Evolutionary conservation across 306 rosid species (phyloP).

Genomic region (Pterocarpus macrocarpus): DNA sequence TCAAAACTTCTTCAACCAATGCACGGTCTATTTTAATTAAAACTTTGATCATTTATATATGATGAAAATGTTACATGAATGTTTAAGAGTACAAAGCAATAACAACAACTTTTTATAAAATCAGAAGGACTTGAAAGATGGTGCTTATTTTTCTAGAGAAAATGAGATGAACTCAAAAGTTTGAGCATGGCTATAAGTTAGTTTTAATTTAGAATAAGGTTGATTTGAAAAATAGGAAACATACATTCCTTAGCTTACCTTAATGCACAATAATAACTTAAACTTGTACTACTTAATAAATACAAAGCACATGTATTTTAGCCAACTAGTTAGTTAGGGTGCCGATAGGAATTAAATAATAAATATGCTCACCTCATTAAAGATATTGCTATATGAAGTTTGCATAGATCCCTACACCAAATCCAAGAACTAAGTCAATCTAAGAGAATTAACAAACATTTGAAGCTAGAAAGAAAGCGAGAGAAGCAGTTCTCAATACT

Average conservation of each 20-base stretch:
- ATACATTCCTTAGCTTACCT: too few relatives aligned
- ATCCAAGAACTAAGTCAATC: conserved; percentile 45
- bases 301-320: too few relatives aligned
- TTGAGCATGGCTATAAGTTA: background rate
- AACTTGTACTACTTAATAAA: too few relatives aligned
- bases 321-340: too few relatives aligned
- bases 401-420: conserved; percentile 80
- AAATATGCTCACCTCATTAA: conserved; percentile 75
- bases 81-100: background rate
- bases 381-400: conserved; percentile 75
- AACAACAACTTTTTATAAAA: background rate
- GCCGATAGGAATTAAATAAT: background rate
- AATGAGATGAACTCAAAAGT: background rate
- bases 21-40: background rate
- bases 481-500: background rate
- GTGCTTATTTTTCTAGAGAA: background rate
- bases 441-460: conserved; percentile 21
- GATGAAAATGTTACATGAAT: background rate
- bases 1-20: background rate
- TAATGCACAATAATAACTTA: too few relatives aligned
- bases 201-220: background rate
- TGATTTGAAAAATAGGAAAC: background rate
- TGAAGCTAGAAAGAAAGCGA: background rate
- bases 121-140: background rate
- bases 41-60: background rate